These are phyloP conservation scores for Xylaria polymorpha DNA, from an alignment of 2,329 filamentous ascomycete genomes.

Conservation along the genomic window DNA sequence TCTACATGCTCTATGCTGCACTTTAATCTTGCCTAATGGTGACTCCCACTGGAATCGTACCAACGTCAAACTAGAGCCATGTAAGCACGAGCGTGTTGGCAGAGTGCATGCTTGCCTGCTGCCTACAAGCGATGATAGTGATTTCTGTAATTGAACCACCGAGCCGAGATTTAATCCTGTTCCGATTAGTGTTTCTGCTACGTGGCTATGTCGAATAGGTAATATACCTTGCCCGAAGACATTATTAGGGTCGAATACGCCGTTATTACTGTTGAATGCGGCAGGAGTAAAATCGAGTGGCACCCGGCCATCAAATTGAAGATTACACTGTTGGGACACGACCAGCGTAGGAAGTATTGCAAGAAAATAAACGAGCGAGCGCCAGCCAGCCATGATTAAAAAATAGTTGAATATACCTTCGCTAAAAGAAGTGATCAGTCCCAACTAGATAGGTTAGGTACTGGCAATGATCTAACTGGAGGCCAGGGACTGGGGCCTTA, in stretches of 20 bases:
- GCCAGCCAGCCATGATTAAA: slow-evolving; percentile 12
- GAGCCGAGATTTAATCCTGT: slow-evolving; percentile 29
- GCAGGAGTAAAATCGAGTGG: slow-evolving; percentile 21
- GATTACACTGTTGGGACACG: slow-evolving; percentile 23
- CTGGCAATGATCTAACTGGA: too few species aligned
- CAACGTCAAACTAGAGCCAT: slow-evolving; percentile 22
- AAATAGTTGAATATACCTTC: neutral
- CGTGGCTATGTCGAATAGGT: neutral
- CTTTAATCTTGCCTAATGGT: slow-evolving; percentile 25
- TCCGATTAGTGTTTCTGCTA: neutral
- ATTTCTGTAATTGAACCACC: slow-evolving; percentile 21
- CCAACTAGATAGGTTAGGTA: neutral
- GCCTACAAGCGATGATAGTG: slow-evolving; percentile 26
- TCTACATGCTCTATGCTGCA: neutral
- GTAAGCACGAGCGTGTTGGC: neutral
- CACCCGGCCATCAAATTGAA: slow-evolving; percentile 33
- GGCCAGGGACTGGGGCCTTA: neutral
- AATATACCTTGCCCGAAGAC: slow-evolving; percentile 31
- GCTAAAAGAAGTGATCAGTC: neutral
- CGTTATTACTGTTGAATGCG: slow-evolving; percentile 24
- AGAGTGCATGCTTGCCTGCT: neutral
- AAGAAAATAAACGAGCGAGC: slow-evolving; percentile 16
- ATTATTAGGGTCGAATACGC: slow-evolving; percentile 28
- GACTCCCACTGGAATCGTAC: slow-evolving; percentile 23
- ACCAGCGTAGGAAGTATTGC: slow-evolving; percentile 10